phyloP scores from a whole-genome alignment of 2,329 filamentous ascomycete species.

The Phialophora macrospora region DNA sequence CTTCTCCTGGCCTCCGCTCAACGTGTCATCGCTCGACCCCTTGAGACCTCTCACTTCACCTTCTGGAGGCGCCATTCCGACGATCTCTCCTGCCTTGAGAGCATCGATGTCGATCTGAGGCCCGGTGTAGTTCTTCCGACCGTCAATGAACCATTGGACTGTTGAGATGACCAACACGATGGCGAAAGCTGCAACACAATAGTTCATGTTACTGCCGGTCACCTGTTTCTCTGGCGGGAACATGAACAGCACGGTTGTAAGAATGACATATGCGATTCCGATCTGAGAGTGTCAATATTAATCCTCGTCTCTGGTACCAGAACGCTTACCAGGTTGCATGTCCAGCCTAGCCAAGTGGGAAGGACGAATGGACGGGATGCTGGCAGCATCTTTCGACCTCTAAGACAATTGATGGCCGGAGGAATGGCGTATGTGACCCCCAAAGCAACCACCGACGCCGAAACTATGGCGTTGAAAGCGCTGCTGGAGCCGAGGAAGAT shows the following conservation, averaged over 20 bases:
- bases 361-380: slow-evolving; percentile 62
- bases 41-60: slow-evolving; percentile 4
- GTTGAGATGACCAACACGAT: slow-evolving; percentile 63
- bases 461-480: slow-evolving; percentile 74
- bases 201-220: slow-evolving; percentile 70
- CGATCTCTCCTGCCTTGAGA: slow-evolving; percentile 40
- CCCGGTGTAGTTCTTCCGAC: slow-evolving; percentile 64
- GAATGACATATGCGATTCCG: slow-evolving; percentile 67
- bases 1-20: slow-evolving; percentile 17
- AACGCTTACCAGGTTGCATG: slow-evolving; percentile 58
- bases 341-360: slow-evolving; percentile 62
- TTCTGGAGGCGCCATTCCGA: slow-evolving; percentile 30
- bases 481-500: slow-evolving; percentile 70
- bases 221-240: slow-evolving; percentile 72
- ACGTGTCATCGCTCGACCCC: slow-evolving; percentile 21
- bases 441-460: slow-evolving; percentile 72
- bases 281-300: slow-evolving; percentile 39
- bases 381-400: slow-evolving; percentile 69
- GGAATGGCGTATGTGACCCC: slow-evolving; percentile 77
- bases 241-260: slow-evolving; percentile 77
- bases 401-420: slow-evolving; percentile 69
- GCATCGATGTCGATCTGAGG: slow-evolving; percentile 53
- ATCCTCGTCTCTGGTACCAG: not conserved
- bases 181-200: slow-evolving; percentile 59
- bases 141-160: slow-evolving; percentile 65